Conservation (phyloP, 1,139 yeast species). For the Yamadazyma oceani region DNA sequence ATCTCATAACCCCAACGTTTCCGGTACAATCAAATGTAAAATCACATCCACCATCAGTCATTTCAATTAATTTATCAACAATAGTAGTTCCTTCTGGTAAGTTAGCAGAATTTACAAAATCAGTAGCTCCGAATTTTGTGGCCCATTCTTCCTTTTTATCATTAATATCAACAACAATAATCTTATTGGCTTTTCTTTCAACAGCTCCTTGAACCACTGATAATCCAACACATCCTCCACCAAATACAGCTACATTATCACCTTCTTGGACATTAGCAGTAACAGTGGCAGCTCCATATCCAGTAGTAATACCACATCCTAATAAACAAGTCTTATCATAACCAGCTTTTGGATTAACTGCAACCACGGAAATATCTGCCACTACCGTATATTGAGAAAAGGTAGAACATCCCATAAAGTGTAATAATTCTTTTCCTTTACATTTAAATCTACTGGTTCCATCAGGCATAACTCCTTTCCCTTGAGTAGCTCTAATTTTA, state of each 20-base stretch:
- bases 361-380: slow-evolving; percentile 96
- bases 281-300: slow-evolving; percentile 95
- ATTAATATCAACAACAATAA: slow-evolving; percentile 87
- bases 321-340: slow-evolving; percentile 85
- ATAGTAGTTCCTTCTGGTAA: slow-evolving; percentile 72
- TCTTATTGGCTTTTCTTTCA: slow-evolving; percentile 74
- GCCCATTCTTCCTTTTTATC: slow-evolving; percentile 86
- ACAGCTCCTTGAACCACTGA: slow-evolving; percentile 95
- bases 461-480: slow-evolving; percentile 61
- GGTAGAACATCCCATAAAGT: slow-evolving; percentile 97
- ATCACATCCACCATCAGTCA: slow-evolving; percentile 97
- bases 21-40: slow-evolving; percentile 98
- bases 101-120: slow-evolving; percentile 80
- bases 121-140: slow-evolving; percentile 88
- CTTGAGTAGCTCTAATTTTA: slow-evolving; percentile 67
- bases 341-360: slow-evolving; percentile 81
- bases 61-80: slow-evolving; percentile 80
- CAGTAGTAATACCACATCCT: slow-evolving; percentile 98
- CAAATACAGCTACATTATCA: slow-evolving; percentile 93
- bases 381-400: slow-evolving; percentile 97
- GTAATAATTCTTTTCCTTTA: slow-evolving; percentile 80
- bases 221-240: slow-evolving; percentile 96
- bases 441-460: slow-evolving; percentile 87
- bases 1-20: slow-evolving; percentile 90
- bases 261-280: slow-evolving; percentile 92